Conservation (phyloP, 2,329 filamentous ascomycete species). For the Colletotrichum caudatum region DNA sequence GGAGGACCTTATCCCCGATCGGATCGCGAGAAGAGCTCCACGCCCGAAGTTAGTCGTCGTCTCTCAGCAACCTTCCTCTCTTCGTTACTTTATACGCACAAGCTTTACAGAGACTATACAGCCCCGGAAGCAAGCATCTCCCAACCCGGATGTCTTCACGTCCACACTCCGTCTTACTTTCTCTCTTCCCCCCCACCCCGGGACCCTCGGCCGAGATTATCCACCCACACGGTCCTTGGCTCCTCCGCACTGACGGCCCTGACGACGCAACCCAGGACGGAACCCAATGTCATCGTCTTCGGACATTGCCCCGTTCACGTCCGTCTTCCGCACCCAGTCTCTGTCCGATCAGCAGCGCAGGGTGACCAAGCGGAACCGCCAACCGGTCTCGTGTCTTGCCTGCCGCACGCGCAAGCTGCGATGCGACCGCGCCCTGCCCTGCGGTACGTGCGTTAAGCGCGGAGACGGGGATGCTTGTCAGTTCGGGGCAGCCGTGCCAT, state of each 20-base stretch:
- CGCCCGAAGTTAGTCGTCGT: not conserved
- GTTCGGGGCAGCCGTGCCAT: constrained; percentile 46
- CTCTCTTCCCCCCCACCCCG: not conserved
- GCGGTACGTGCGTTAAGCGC: constrained; percentile 55
- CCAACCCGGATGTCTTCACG: not conserved
- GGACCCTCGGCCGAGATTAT: constrained; percentile 1
- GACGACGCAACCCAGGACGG: constrained; percentile 3
- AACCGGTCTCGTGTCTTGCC: constrained; percentile 55
- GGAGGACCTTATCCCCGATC: not conserved
- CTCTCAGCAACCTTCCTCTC: not conserved
- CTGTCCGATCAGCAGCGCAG: constrained; percentile 48
- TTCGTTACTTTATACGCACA: too few species aligned
- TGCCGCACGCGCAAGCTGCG: constrained; percentile 59
- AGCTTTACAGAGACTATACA: not conserved
- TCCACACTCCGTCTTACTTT: not conserved
- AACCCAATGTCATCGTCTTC: constrained; percentile 17
- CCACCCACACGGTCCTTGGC: not conserved
- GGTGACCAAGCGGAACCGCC: constrained; percentile 54
- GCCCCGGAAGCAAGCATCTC: not conserved
- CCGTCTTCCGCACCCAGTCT: constrained; percentile 54
- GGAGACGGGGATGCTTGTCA: constrained; percentile 51
- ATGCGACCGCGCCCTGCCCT: constrained; percentile 57
- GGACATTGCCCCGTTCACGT: constrained; percentile 44
- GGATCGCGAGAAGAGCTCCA: not conserved
- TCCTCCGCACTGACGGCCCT: not conserved